These are phyloP conservation scores for Alternaria conjuncta DNA, from an alignment of 2,329 filamentous ascomycete species.

Conservation along the genomic window DNA sequence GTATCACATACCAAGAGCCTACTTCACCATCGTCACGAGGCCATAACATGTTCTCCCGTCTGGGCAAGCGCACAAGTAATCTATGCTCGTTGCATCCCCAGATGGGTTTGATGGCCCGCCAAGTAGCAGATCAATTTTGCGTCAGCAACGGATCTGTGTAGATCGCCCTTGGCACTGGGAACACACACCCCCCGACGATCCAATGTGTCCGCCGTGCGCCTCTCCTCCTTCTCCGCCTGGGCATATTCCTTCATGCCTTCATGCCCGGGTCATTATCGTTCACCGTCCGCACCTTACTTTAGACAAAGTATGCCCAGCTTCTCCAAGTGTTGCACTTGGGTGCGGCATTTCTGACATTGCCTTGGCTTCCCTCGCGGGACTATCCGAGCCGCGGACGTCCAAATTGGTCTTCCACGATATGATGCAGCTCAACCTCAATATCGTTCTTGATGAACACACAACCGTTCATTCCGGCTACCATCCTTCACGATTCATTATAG, in stretches of 20 bases:
- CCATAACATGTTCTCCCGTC: slow-evolving; percentile 11
- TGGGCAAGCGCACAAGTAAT: slow-evolving; percentile 10
- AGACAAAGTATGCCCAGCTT: slow-evolving; percentile 9
- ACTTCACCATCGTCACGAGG: background rate
- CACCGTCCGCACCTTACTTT: background rate
- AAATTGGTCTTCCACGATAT: background rate
- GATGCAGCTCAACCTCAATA: background rate
- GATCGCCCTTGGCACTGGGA: slow-evolving; percentile 24
- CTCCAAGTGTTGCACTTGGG: slow-evolving; percentile 1
- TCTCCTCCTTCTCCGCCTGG: slow-evolving; percentile 12
- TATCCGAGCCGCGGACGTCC: slow-evolving; percentile 1
- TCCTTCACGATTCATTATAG: background rate
- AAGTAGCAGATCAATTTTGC: slow-evolving; percentile 18
- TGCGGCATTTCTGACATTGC: slow-evolving; percentile 6
- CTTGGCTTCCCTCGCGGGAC: background rate
- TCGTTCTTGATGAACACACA: background rate
- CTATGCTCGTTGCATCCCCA: slow-evolving; percentile 4
- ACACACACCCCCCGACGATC: slow-evolving; percentile 3
- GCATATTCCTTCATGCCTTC: slow-evolving; percentile 14
- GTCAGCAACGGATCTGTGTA: slow-evolving; percentile 12
- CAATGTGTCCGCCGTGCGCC: slow-evolving; percentile 11
- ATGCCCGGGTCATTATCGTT: slow-evolving; percentile 7
- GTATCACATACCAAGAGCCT: background rate
- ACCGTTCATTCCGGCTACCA: background rate
- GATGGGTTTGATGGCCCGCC: slow-evolving; percentile 6